Base-by-base conservation (phyloP, 495 filamentous ascomycete genomes). In the Barbatosphaeria neglecta region DNA sequence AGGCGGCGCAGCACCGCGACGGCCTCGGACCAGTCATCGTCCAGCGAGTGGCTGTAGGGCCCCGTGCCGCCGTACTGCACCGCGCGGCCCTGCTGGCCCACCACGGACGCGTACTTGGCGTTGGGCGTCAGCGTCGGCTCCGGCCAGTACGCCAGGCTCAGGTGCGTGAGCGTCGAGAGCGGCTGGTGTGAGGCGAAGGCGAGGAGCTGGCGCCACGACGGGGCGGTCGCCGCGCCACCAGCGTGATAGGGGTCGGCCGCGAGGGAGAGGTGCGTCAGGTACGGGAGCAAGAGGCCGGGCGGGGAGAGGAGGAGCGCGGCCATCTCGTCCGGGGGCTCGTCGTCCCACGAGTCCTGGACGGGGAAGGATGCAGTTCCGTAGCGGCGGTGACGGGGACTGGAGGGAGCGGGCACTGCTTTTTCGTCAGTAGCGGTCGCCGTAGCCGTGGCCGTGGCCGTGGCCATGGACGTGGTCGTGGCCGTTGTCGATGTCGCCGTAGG, bases 111-210 rank as follows among this genome's bases (percentile, higher is more conserved):
- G 31, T 72, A 61, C 39, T 72, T 74, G 2, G 81, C 67, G 47
- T 82, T 78, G 6, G 84, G 83, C 6, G 77, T 83, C 1, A 84
- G 59, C 0, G 72, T 75, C 0, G 88, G 88, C 17, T 74, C 66
- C 2, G 89, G 87, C 89, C 89, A 95, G 58, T 83, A 76, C 1
- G 85, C 82, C 4, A 94, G 66, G 22, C 80, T 87, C 3, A 94
- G 73, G 50, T 92, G 83, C 0, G 86, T 90, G 31, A 92, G 66
- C 0, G 67, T 78, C 0, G 78, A 68, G 0, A 87, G 59, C n/a
- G n/a, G n/a, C n/a, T n/a, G n/a, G 41, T 78, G 76, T 0, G 72
- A 62, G 0, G 81, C 66, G n/a, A 90, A 61, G 4, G 66, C 49
- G 11, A 90, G 66, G 19, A 92, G 74, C 6, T 77, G 69, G 13